Conservation (phyloP, 192 early-diverging fungal genomes). For the Entomortierella beljakovae region DNA sequence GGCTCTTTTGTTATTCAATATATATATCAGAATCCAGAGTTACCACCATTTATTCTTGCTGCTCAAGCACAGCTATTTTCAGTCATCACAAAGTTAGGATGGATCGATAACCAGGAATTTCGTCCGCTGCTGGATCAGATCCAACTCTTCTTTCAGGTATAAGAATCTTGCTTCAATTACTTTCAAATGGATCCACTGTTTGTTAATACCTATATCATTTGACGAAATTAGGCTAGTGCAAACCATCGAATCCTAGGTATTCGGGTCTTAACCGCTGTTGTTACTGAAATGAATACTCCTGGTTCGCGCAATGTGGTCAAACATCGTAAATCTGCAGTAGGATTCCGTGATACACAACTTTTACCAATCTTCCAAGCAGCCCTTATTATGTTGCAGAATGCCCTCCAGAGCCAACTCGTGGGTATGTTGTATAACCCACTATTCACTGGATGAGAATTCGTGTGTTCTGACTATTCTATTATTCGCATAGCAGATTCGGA, state of each 20-base stretch:
- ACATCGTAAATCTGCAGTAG: constrained; percentile 37
- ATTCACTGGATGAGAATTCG: background rate
- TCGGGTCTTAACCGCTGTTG: constrained; percentile 15
- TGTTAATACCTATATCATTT: constrained; percentile 5
- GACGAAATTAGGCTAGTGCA: constrained; percentile 11
- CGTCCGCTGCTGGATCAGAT: constrained; percentile 61
- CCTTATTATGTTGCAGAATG: constrained; percentile 19
- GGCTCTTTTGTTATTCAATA: constrained; percentile 69
- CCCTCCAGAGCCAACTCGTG: constrained; percentile 22
- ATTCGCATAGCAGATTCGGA: background rate
- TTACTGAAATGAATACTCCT: constrained; percentile 37
- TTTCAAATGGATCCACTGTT: background rate
- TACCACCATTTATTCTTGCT: constrained; percentile 66
- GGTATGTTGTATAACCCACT: constrained; percentile 5
- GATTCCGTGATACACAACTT: constrained; percentile 44
- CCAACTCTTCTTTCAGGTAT: constrained; percentile 70
- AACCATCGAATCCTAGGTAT: constrained; percentile 29
- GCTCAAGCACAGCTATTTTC: constrained; percentile 69
- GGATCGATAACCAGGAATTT: constrained; percentile 77
- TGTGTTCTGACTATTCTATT: background rate
- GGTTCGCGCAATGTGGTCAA: constrained; percentile 22
- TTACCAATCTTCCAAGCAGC: constrained; percentile 39
- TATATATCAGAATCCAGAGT: constrained; percentile 61
- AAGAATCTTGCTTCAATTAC: background rate
- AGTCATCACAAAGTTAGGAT: constrained; percentile 76